Evolutionary conservation across 1,284 basidiomycete species (phyloP).

Genomic region (Afroboletus lepidellus): DNA sequence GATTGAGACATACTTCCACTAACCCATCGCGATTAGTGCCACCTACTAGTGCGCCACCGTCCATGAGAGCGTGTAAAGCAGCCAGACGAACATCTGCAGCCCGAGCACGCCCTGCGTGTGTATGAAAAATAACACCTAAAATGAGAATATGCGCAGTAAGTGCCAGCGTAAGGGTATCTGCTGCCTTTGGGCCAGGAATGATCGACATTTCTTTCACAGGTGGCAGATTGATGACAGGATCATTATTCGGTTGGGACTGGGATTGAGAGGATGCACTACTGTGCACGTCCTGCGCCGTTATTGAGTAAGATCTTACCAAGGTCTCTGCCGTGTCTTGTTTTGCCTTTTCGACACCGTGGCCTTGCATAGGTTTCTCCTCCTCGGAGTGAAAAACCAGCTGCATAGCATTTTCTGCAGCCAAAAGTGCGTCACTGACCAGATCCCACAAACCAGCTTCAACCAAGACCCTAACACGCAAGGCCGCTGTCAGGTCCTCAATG

Average conservation of each 20-base stretch:
- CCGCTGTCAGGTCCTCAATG: constrained; percentile 46
- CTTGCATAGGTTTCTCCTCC: constrained; percentile 6
- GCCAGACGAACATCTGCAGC: constrained; percentile 48
- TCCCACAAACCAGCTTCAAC: constrained; percentile 54
- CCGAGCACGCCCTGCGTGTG: constrained; percentile 49
- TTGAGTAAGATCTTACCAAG: constrained; percentile 32
- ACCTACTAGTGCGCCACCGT: constrained; percentile 50
- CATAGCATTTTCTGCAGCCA: constrained; percentile 45
- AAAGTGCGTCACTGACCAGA: constrained; percentile 45
- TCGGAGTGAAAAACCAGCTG: constrained; percentile 36
- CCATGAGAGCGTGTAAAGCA: constrained; percentile 60
- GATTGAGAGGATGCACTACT: constrained; percentile 27
- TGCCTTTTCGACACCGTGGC: constrained; percentile 13
- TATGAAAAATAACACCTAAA: constrained; percentile 56
- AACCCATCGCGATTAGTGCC: constrained; percentile 44
- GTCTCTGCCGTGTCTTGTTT: constrained; percentile 14
- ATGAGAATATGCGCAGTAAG: constrained; percentile 55
- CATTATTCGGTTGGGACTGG: constrained; percentile 22
- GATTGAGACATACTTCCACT: constrained; percentile 42
- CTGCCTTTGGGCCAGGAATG: constrained; percentile 20
- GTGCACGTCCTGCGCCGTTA: constrained; percentile 31
- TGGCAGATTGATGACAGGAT: constrained; percentile 1
- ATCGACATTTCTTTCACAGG: constrained; percentile 1
- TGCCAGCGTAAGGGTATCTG: constrained; percentile 39
- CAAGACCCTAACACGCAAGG: constrained; percentile 52